phyloP scores from a whole-genome alignment of 768 basidiomycete species.

The Pleurotus giganteus region DNA sequence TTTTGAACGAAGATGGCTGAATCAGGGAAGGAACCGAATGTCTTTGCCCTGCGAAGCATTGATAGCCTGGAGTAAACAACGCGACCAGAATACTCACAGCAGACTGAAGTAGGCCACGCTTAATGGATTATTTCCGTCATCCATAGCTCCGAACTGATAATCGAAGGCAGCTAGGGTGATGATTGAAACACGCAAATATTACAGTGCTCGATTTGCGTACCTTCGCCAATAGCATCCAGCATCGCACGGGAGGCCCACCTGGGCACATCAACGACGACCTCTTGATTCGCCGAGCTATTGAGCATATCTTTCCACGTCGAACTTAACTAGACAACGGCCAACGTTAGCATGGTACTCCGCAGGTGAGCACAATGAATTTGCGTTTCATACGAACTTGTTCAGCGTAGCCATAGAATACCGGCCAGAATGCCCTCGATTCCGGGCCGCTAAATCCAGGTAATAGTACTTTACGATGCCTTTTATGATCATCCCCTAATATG shows the following conservation, averaged over 20 bases:
- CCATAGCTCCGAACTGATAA: slow-evolving; percentile 41
- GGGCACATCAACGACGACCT: slow-evolving; percentile 31
- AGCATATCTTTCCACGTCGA: slow-evolving; percentile 39
- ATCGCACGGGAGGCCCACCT: slow-evolving; percentile 43
- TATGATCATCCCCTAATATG: slow-evolving; percentile 36
- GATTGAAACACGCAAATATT: no score
- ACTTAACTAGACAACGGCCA: slow-evolving; percentile 26
- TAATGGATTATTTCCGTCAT: slow-evolving; percentile 34
- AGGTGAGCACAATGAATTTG: no score
- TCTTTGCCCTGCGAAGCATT: slow-evolving; percentile 16
- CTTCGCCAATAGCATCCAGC: slow-evolving; percentile 50
- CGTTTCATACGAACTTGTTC: slow-evolving; percentile 22
- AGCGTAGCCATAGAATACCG: slow-evolving; percentile 37
- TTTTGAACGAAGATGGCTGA: slow-evolving; percentile 30
- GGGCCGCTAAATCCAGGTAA: slow-evolving; percentile 45
- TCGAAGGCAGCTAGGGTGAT: slow-evolving; percentile 53
- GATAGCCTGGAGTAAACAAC: background rate
- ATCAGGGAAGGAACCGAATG: background rate
- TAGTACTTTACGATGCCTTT: slow-evolving; percentile 44
- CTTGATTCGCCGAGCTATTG: slow-evolving; percentile 22
- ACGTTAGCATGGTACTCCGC: background rate
- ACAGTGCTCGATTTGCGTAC: no score
- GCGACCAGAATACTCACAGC: slow-evolving; percentile 25
- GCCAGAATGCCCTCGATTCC: slow-evolving; percentile 39
- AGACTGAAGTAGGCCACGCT: slow-evolving; percentile 33